phyloP scores from a whole-genome alignment of 2,329 filamentous ascomycete genomes.

The Drechslerella coelobrocha region DNA sequence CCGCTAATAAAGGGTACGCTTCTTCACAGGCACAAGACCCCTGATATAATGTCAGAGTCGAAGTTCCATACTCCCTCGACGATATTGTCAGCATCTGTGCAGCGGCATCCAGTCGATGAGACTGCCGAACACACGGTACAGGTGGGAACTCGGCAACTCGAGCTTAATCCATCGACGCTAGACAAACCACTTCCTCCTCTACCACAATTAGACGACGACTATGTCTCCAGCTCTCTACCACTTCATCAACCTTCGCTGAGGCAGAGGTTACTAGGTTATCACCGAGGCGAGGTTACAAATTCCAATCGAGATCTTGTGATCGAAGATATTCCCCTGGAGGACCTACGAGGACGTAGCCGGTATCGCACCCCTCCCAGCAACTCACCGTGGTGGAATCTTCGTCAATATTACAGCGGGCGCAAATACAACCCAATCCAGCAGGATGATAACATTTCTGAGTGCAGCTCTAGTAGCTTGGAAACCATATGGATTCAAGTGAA shows the following conservation, averaged over 20 bases:
- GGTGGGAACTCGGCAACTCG: neutral
- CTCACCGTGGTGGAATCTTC: neutral
- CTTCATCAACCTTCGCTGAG: neutral
- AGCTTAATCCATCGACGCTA: neutral
- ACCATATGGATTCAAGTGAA: conserved; percentile 6
- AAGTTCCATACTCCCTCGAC: neutral
- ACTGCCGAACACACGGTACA: neutral
- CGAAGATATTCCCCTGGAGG: neutral
- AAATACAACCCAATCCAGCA: neutral
- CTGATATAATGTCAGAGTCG: neutral
- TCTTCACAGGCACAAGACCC: neutral
- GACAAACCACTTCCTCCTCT: neutral
- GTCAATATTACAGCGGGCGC: neutral
- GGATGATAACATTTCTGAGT: neutral
- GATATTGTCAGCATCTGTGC: neutral
- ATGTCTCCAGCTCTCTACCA: neutral
- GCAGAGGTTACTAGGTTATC: neutral
- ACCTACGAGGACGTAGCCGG: neutral
- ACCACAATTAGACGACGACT: neutral
- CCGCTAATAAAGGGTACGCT: neutral
- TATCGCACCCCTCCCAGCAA: neutral
- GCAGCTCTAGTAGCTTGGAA: neutral
- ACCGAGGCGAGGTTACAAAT: neutral
- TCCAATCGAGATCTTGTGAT: neutral
- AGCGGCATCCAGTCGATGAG: neutral